Evolutionary conservation across 495 filamentous ascomycete genomes (phyloP), one percentile per base, ranked within the genome.

Genomic region (Penicillium maclennaniae): DNA sequence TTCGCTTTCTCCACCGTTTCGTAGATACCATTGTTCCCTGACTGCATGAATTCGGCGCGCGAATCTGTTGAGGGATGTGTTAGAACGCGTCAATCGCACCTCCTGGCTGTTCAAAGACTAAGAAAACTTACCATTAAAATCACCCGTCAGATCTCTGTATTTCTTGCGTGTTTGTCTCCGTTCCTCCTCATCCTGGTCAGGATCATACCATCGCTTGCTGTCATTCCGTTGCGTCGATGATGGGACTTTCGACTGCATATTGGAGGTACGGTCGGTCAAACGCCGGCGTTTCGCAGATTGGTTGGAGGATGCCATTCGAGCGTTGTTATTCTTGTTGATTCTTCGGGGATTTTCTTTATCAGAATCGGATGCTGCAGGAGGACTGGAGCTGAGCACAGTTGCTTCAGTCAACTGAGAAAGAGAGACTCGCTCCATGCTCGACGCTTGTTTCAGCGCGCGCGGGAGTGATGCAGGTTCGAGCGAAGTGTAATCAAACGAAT

Each of bases 151-250:
- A 48, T 87, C 82, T 55, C 93, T 79, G 19, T 88, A 74, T 0
- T 72, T 80, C 48, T 82, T 83, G 25, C 90, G 83, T 20, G 96
- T 65, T 36, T 76, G 64, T 40, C 92, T 77, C 25, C 92, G 80
- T 66, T 92, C 83, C n/a, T 86, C 83, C 36, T 86, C 79, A 54
- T 89, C 81, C 62, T 99, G 93, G 59, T 96, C 85, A 0, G 93
- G 93, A 55, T 99, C 90, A 63, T 95, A 99, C 54, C 76, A 86
- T 49, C 77, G 65, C 6, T 66, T 79, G 34, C 56, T 49, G 28
- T 60, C 47, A 37, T 51, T 45, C 7, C 51, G 58, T 49, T 69
- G 68, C 39, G 69, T 65, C 6, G 51, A 53, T 23, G 55, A 38
- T 28, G 47, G 43, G 20, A 46, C 21, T 52, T 67, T 67, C 27